Conservation (phyloP, 2,329 filamentous ascomycete genomes). For the Chrysoporthe puriensis region DNA sequence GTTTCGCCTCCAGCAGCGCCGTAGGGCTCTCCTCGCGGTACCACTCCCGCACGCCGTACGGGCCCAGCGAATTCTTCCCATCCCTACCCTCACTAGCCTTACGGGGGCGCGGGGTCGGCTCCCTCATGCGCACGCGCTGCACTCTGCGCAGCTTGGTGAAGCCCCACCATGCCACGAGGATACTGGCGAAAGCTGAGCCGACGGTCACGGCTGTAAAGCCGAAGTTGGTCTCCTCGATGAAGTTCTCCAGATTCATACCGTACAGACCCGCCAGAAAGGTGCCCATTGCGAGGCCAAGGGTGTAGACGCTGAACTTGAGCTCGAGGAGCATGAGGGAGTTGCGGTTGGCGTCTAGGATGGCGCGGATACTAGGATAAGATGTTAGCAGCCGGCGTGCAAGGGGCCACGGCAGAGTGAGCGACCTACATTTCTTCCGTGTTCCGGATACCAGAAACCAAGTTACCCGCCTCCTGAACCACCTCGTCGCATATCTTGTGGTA, state of each 20-base stretch:
- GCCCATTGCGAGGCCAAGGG: constrained; percentile 89
- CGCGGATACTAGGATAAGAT: constrained; percentile 70
- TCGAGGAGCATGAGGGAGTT: constrained; percentile 98
- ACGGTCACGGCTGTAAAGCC: constrained; percentile 80
- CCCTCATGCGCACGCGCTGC: constrained; percentile 79
- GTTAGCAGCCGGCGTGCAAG: constrained; percentile 31
- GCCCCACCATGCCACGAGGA: constrained; percentile 81
- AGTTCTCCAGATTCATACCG: constrained; percentile 99
- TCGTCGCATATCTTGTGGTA: constrained; percentile 98
- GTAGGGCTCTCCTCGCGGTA: constrained; percentile 54
- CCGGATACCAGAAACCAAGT: constrained; percentile 89
- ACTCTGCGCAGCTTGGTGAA: constrained; percentile 82
- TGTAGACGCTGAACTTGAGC: constrained; percentile 94
- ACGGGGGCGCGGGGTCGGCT: constrained; percentile 20
- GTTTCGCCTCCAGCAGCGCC: constrained; percentile 56
- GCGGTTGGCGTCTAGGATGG: constrained; percentile 95
- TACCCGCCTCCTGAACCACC: constrained; percentile 93
- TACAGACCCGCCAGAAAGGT: constrained; percentile 98
- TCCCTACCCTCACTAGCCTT: constrained; percentile 6
- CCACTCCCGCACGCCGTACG: constrained; percentile 39
- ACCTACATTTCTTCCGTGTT: constrained; percentile 98
- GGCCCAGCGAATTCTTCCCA: constrained; percentile 16
- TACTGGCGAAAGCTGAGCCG: constrained; percentile 72
- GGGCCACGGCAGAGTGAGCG: neutral
- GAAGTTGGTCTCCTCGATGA: constrained; percentile 90